A percentile compares a stretch with the other conserved stretches of the same genome.
Conservation (phyloP, 2,329 filamentous ascomycete genomes). For the Phialophora macrospora region DNA sequence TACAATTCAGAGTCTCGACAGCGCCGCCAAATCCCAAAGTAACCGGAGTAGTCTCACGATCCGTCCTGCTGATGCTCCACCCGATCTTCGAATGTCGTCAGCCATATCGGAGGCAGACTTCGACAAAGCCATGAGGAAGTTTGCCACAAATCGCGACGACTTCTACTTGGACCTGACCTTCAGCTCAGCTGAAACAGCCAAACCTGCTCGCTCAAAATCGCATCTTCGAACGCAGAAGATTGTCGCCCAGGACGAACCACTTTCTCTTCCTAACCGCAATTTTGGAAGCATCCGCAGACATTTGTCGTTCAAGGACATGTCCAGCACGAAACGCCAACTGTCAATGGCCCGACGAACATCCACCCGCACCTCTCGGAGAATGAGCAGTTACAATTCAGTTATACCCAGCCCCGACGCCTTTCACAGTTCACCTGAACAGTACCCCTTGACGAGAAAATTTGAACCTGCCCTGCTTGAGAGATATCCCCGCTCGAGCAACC, state of each 20-base stretch:
- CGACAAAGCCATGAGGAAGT: slow-evolving; percentile 89
- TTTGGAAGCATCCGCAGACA: slow-evolving; percentile 89
- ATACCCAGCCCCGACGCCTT: slow-evolving; percentile 92
- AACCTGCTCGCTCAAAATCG: slow-evolving; percentile 42
- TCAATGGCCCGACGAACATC: slow-evolving; percentile 74
- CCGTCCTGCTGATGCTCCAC: slow-evolving; percentile 44
- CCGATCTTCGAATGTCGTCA: slow-evolving; percentile 44
- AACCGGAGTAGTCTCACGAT: slow-evolving; percentile 70
- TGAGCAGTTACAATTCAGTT: slow-evolving; percentile 98
- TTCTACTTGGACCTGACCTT: slow-evolving; percentile 93
- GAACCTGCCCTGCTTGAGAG: slow-evolving; percentile 95
- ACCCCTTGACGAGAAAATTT: slow-evolving; percentile 89
- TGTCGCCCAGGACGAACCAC: slow-evolving; percentile 69
- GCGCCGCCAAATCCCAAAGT: slow-evolving; percentile 58
- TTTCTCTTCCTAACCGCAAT: slow-evolving; percentile 59
- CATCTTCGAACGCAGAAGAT: slow-evolving; percentile 77
- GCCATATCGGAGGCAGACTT: slow-evolving; percentile 80
- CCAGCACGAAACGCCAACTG: slow-evolving; percentile 86
- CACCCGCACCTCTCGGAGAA: slow-evolving; percentile 78
- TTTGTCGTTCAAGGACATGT: slow-evolving; percentile 93
- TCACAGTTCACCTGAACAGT: slow-evolving; percentile 88
- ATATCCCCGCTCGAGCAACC: slow-evolving; percentile 82
- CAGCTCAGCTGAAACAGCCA: slow-evolving; percentile 70
- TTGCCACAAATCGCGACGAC: slow-evolving; percentile 90
- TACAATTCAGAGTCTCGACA: slow-evolving; percentile 57